A percentile compares a stretch with the other conserved stretches of the same genome.
Conservation (phyloP, 441 rosid species). For the Lepidium campestre region DNA sequence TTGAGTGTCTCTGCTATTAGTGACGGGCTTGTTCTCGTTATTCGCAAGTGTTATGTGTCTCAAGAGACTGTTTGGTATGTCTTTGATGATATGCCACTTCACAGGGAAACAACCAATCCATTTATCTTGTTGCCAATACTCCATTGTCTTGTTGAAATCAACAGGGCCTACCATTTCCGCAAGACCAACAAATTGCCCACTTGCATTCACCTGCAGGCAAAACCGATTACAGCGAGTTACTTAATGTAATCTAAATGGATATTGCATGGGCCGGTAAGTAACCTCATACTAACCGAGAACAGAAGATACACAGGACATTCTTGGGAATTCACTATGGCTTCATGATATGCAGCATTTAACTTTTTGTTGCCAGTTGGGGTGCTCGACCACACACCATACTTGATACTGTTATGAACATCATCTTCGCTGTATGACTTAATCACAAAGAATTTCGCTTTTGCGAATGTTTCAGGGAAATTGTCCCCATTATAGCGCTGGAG, state of each 20-base stretch:
- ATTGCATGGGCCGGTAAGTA: background rate
- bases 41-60: slow-evolving; percentile 56
- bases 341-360: slow-evolving; percentile 69
- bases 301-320: slow-evolving; percentile 79
- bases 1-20: slow-evolving; percentile 76
- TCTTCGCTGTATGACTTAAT: slow-evolving; percentile 78
- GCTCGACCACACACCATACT: slow-evolving; percentile 68
- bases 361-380: slow-evolving; percentile 77
- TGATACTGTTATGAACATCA: slow-evolving; percentile 71
- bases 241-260: background rate
- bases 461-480: slow-evolving; percentile 42
- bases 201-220: slow-evolving; percentile 56
- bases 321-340: slow-evolving; percentile 48
- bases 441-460: slow-evolving; percentile 54
- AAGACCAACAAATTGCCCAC: slow-evolving; percentile 71
- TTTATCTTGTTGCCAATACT: slow-evolving; percentile 81
- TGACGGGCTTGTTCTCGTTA: slow-evolving; percentile 74
- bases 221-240: background rate
- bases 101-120: slow-evolving; percentile 77
- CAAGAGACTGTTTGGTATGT: slow-evolving; percentile 55
- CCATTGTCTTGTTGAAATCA: slow-evolving; percentile 59
- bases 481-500: slow-evolving; percentile 38
- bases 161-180: slow-evolving; percentile 73
- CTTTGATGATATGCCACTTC: slow-evolving; percentile 71
- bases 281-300: slow-evolving; percentile 65